phyloP scores from a whole-genome alignment of 176 grass and related monocot genomes.

The Aechmea fasciata region DNA sequence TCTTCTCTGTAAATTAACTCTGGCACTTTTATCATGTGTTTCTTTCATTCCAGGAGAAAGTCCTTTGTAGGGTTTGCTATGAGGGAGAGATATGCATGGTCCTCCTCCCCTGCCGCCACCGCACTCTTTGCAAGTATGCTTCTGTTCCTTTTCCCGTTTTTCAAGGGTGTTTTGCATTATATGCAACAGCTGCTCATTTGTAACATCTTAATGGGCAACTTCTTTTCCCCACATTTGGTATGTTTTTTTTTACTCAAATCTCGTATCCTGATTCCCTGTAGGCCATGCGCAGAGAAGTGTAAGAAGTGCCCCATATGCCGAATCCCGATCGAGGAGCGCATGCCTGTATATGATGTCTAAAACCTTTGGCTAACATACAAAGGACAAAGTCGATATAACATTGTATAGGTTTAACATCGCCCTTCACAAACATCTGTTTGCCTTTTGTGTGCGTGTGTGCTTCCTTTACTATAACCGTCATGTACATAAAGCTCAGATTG shows the following conservation, averaged over 20 bases:
- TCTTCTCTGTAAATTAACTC: not conserved
- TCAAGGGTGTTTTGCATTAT: not conserved
- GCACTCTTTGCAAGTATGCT: slow-evolving; percentile 91
- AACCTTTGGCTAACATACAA: slow-evolving; percentile 27
- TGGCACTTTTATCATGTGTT: not conserved
- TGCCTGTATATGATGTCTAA: slow-evolving; percentile 98
- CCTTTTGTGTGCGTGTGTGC: not conserved
- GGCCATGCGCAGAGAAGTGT: slow-evolving; percentile 82
- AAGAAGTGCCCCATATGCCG: slow-evolving; percentile 98
- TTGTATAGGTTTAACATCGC: slow-evolving; percentile 2
- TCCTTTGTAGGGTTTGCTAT: slow-evolving; percentile 90
- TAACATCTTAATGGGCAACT: slow-evolving; percentile 2
- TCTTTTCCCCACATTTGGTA: not conserved
- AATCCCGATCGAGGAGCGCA: slow-evolving; percentile 72
- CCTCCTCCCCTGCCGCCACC: slow-evolving; percentile 76
- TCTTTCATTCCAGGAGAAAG: slow-evolving; percentile 64
- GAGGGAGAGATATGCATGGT: slow-evolving; percentile 90
- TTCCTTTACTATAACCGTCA: not conserved
- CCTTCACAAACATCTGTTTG: no score
- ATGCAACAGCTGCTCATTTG: not conserved
- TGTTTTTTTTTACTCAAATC: not conserved
- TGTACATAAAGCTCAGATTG: no score
- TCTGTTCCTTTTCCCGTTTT: not conserved
- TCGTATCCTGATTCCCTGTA: slow-evolving; percentile 15
- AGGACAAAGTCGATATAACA: not conserved